Evolutionary conservation across 805 yeast species (phyloP), one percentile per base, ranked within the genome.

Genomic region (Wickerhamomyces strasburgensis): DNA sequence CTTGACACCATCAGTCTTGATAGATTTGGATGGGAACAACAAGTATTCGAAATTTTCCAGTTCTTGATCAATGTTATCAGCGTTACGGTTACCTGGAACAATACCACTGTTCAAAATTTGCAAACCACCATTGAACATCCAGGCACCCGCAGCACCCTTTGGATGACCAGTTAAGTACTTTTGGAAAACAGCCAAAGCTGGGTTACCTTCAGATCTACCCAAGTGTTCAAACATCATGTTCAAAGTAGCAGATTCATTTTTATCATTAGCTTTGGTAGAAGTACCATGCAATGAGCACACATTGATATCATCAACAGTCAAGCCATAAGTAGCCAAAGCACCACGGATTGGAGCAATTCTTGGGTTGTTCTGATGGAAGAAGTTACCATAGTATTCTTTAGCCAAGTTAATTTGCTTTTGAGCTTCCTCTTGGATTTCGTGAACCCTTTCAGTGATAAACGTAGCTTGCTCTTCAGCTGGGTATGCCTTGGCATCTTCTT

Each of bases 141-240:
- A 93, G 41, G 99, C 98, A 75, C 97, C 99, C 40, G 99, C 99
- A 55, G 98, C 98, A 78, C 99, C 99, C 84, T 93, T 93, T 56
- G 98, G 98, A 73, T 93, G 99, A 69, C 99, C 99, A 55, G 99
- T 93, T 60, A 93, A 78, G 79, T 76, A 93, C 69, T 93, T 93
- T 70, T 93, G 99, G 95, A 94, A 90, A 38, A 93, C 94, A 77
- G 98, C 97, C 52, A 83, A 73, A 34, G 94, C 89, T 46, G 98
- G 95, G 70, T 93, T 94, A 70, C 99, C 99, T 70, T 85, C 88
- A 39, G 95, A 70, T 70, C 99, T 83, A 52, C 98, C 98, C 60
- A 93, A 73, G 61, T 93, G 98, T 58, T 73, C 68, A 80, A 94
- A 84, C 97, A 94, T 93, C 54, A 73, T 68, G 64, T 93, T 82